Evolutionary conservation across 768 basidiomycete species (phyloP), one percentile per base, ranked within the genome.

Genomic region (Astraeus odoratus): DNA sequence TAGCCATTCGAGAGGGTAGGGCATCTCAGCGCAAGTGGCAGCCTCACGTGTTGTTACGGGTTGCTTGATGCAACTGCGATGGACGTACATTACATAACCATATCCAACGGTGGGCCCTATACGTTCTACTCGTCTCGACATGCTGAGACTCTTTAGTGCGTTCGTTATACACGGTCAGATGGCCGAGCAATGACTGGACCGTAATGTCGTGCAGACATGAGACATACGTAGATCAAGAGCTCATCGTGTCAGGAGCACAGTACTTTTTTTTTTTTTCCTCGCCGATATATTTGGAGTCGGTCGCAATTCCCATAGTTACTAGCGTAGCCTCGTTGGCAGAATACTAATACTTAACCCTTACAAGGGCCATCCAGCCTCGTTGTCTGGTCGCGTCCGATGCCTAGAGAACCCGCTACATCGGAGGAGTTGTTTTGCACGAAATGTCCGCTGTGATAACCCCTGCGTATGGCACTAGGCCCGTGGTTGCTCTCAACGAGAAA

Each of bases 1-100:
- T 13, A 75, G 51, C 71, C 72, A 74, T 23, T 52, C 46, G 43
- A 63, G 47, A 23, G 66, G 51, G 53, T 67, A 59, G 35, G 61
- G 55, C 58, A 68, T 58, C 37, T 8, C 26, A 26, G 24, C 13
- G 16, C 7, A 20, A 22, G 24, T 18, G 13, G 12, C 39, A 25
- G 7, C 7, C 8, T 23, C 16, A 16, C n/a, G 39, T 27, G n/a
- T 26, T n/a, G 8, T 29, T 16, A 26, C 24, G 3, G 19, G 23
- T 29, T 26, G 24, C 9, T 18, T 18, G 3, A 7, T n/a, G n/a
- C n/a, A n/a, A n/a, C n/a, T n/a, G n/a, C n/a, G n/a, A n/a, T n/a
- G n/a, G n/a, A n/a, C n/a, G n/a, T n/a, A n/a, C n/a, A 16, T 36
- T 36, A 36, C 35, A 18, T 36, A 36, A 36, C 34, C 16, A 29